Conservation (phyloP, 163 green algal genomes). For the Chloroidium sp. region DNA sequence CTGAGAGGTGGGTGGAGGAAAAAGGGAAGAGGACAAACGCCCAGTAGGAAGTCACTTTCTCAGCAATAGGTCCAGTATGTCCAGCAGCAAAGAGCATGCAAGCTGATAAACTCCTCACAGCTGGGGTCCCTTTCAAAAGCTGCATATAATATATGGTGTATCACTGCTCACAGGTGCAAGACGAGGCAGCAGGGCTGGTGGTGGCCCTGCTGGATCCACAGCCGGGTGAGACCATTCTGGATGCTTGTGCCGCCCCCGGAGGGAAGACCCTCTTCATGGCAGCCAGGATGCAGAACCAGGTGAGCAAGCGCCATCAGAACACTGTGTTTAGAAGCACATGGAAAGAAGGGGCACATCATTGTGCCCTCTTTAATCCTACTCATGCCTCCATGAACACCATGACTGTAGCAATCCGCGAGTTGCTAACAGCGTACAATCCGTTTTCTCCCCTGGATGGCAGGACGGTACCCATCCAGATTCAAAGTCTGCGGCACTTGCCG, state of each 20-base stretch:
- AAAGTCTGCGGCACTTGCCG: too few relatives aligned
- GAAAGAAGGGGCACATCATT: too few relatives aligned
- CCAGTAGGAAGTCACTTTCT: background rate
- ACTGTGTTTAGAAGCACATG: too few relatives aligned
- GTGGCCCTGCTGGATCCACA: slow-evolving; percentile 69
- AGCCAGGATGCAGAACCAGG: slow-evolving; percentile 36
- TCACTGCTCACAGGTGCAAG: slow-evolving; percentile 34
- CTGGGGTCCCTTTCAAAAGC: background rate
- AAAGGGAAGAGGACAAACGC: background rate
- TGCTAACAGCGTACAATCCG: too few relatives aligned
- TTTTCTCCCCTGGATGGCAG: too few relatives aligned
- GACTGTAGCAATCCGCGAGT: too few relatives aligned
- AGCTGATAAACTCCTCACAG: background rate
- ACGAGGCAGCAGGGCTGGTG: slow-evolving; percentile 64
- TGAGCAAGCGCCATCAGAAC: too few relatives aligned
- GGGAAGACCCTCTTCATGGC: slow-evolving; percentile 76
- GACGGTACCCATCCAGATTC: too few relatives aligned
- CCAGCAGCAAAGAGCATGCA: background rate
- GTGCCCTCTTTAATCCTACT: too few relatives aligned
- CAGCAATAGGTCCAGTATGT: background rate
- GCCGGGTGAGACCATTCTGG: slow-evolving; percentile 72
- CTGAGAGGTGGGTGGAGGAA: background rate
- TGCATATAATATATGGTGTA: too few relatives aligned
- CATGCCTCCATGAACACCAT: too few relatives aligned
- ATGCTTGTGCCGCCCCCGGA: slow-evolving; percentile 81